Evolutionary conservation across 2,329 filamentous ascomycete species (phyloP).

Genomic region (Fusarium sp.): DNA sequence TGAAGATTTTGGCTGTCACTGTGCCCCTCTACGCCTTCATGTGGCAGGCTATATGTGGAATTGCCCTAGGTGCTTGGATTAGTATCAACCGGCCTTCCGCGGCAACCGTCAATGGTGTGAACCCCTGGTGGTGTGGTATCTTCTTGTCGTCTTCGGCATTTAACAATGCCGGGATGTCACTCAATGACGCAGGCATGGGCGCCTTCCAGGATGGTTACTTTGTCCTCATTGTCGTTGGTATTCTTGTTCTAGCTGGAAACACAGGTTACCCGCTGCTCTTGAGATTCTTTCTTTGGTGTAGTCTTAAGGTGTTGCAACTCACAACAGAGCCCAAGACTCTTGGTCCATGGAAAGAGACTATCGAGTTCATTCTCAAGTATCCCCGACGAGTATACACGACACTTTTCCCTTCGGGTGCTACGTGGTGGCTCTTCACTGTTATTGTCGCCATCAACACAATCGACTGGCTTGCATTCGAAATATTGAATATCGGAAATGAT

Average conservation of each 20-base stretch:
- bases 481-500: conserved; percentile 73
- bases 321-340: conserved; percentile 55
- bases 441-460: conserved; percentile 70
- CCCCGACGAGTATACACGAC: conserved; percentile 71
- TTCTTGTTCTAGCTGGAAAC: conserved; percentile 73
- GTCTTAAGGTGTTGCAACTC: conserved; percentile 57
- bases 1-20: conserved; percentile 68
- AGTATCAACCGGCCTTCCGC: conserved; percentile 62
- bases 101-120: conserved; percentile 67
- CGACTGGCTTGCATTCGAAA: conserved; percentile 75
- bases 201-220: conserved; percentile 68
- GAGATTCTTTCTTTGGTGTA: conserved; percentile 68
- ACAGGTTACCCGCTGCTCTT: conserved; percentile 75
- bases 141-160: conserved; percentile 78
- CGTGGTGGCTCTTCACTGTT: conserved; percentile 75
- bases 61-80: conserved; percentile 74
- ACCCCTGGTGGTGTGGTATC: conserved; percentile 76
- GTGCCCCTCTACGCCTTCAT: conserved; percentile 71
- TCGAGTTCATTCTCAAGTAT: conserved; percentile 67
- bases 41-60: conserved; percentile 69
- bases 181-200: conserved; percentile 75
- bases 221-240: conserved; percentile 65
- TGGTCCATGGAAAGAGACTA: conserved; percentile 60
- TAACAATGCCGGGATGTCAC: conserved; percentile 78
- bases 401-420: conserved; percentile 72